Evolutionary conservation across 202 grass and related monocot genomes (phyloP).

Genomic region (Panicum virgatum): DNA sequence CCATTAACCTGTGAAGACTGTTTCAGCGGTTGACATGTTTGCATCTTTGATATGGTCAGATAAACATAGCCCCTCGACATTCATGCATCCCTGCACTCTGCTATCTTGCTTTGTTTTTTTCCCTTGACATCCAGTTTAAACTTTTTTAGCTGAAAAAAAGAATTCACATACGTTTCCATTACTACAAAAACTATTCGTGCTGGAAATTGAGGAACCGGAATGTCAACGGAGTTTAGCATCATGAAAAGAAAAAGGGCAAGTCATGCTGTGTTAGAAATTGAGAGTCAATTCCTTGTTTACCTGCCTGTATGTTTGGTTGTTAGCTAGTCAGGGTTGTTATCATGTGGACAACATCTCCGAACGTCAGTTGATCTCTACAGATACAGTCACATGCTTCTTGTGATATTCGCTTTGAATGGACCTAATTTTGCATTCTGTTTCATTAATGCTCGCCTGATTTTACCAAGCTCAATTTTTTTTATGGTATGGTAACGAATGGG

Average conservation of each 20-base stretch:
- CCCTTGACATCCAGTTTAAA: background rate
- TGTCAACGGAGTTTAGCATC: background rate
- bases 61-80: background rate
- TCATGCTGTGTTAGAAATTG: background rate
- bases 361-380: background rate
- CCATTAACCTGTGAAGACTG: background rate
- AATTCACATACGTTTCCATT: background rate
- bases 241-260: background rate
- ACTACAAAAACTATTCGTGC: background rate
- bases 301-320: background rate
- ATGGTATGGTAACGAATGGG: background rate
- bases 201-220: no score
- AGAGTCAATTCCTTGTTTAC: slow-evolving; percentile 1
- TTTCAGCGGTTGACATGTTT: slow-evolving; percentile 23
- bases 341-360: background rate
- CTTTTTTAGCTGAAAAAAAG: background rate
- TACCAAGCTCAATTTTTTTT: background rate
- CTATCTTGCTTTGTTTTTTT: no score
- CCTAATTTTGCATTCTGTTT: background rate
- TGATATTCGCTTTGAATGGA: background rate
- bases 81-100: background rate
- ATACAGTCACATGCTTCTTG: background rate
- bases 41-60: background rate
- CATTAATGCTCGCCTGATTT: background rate
- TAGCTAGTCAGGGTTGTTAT: background rate